phyloP scores from a whole-genome alignment of 495 filamentous ascomycete species.

The Lepidopterella palustris region DNA sequence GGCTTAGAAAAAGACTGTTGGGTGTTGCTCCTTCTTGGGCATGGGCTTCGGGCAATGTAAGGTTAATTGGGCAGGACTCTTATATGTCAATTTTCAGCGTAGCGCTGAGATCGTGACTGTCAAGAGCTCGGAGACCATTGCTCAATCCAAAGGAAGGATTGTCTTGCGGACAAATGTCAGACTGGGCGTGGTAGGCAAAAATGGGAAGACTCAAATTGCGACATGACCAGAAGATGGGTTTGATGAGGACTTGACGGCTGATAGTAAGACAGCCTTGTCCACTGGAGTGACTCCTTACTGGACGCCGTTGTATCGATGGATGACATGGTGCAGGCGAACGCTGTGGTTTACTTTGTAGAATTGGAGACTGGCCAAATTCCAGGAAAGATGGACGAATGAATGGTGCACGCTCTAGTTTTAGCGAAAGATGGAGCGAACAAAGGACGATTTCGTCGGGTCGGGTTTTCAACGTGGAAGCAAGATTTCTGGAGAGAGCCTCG shows the following conservation, averaged over 20 bases:
- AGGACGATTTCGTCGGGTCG: slow-evolving; percentile 1
- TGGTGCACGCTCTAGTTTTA: slow-evolving; percentile 4
- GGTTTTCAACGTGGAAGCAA: slow-evolving; percentile 5
- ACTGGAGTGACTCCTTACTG: background rate
- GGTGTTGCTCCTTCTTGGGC: slow-evolving; percentile 7
- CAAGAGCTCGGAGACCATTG: background rate
- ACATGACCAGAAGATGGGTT: background rate
- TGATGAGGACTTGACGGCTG: too few species aligned
- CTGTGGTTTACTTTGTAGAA: background rate
- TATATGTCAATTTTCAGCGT: background rate
- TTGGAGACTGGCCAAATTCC: background rate
- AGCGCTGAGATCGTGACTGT: background rate
- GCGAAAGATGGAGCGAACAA: background rate
- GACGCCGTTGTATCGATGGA: slow-evolving; percentile 2
- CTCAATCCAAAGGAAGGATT: background rate
- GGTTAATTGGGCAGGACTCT: slow-evolving; percentile 1
- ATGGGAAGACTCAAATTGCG: background rate
- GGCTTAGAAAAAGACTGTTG: background rate
- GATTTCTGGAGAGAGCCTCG: slow-evolving; percentile 4
- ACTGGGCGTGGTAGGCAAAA: background rate
- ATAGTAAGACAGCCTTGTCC: background rate
- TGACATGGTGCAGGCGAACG: background rate
- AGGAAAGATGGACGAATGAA: background rate
- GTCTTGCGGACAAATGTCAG: background rate
- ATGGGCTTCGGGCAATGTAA: slow-evolving; percentile 1